Evolutionary conservation across 2,329 filamentous ascomycete species (phyloP), one percentile per base, ranked within the genome.

Genomic region (Talaromyces pinophilus): DNA sequence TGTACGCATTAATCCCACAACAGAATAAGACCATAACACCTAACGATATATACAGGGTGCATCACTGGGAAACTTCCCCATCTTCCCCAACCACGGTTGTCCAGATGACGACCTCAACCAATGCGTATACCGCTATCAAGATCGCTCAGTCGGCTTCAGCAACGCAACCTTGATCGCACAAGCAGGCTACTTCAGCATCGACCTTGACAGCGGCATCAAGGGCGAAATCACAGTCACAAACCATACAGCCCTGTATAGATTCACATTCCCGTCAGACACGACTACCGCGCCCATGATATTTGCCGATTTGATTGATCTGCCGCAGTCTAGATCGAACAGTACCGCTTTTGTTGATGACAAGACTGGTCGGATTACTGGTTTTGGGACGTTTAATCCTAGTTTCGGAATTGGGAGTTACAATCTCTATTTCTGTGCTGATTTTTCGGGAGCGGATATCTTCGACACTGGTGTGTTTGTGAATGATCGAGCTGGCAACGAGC

Each of bases 31-130:
- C 40, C 2, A 7, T 13, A 30, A 19, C 7, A 15, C 10, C 5
- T n/a, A 30, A 28, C 1, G 2, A 19, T 28, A 11, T 54, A 73
- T 77, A 70, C 30, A 75, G 76, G 69, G 78, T 0, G 86, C 89
- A 0, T 91, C 88, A 3, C 78, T 92, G 17, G 90, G 90, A 15
- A 92, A 91, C 72, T 92, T 92, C 63, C 88, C 90, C 0, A 79
- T 92, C 1, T 92, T 92, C 69, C 83, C 89, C 0, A 89, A 91
- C 68, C 78, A 84, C 3, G 81, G 82, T 48, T 92, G 90, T 69
- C 81, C 84, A 0, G 82, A 80, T 15, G 85, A 90, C 67, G 84
- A 88, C 46, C 76, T 92, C 63, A 81, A 91, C 71, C 80, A 81
- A 7, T 92, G 90, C 74, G 80, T 79, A 13, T 92, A 86, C 71